Percentiles rank a stretch among this genome's conserved stretches.
phyloP scores from a whole-genome alignment of 2,329 filamentous ascomycete species.

The Teratosphaeria nubilosa region DNA sequence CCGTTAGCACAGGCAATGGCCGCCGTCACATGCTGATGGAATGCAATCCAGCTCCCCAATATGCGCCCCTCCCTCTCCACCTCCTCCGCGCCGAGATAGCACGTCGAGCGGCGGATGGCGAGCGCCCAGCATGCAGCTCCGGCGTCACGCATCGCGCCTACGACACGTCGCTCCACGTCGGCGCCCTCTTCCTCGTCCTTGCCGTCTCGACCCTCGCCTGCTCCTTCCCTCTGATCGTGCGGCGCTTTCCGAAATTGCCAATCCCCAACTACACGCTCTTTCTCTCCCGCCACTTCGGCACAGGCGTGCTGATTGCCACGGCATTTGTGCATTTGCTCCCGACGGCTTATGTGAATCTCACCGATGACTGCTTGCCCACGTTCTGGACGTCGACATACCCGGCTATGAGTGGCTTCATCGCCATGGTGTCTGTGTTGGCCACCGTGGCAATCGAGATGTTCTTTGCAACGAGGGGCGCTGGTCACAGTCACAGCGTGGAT shows the following conservation, averaged over 20 bases:
- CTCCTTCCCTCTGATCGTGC: conserved; percentile 51
- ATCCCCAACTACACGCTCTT: conserved; percentile 51
- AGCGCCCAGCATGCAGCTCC: conserved; percentile 45
- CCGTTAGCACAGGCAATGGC: background rate
- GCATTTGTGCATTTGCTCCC: conserved; percentile 52
- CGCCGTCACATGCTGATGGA: background rate
- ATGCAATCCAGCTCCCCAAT: background rate
- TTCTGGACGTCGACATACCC: conserved; percentile 73
- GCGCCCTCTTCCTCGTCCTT: conserved; percentile 49
- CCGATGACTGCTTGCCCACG: conserved; percentile 57
- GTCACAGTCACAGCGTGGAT: conserved; percentile 44
- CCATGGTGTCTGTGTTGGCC: conserved; percentile 70
- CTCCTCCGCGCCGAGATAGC: conserved; percentile 41
- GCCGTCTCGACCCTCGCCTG: conserved; percentile 48
- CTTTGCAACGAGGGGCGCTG: conserved; percentile 61
- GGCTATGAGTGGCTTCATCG: conserved; percentile 69
- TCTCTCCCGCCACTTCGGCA: conserved; percentile 49
- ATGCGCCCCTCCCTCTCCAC: conserved; percentile 27
- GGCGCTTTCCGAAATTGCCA: conserved; percentile 49
- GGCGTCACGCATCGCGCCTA: conserved; percentile 37
- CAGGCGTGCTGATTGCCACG: conserved; percentile 47
- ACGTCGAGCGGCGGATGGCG: conserved; percentile 35
- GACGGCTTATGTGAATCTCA: conserved; percentile 51
- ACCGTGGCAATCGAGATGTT: conserved; percentile 85
- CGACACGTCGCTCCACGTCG: conserved; percentile 47